A percentile compares a stretch with the other conserved stretches of the same genome.
Conservation (phyloP, 129 eudicot genomes). For the Erigeron canadensis region DNA sequence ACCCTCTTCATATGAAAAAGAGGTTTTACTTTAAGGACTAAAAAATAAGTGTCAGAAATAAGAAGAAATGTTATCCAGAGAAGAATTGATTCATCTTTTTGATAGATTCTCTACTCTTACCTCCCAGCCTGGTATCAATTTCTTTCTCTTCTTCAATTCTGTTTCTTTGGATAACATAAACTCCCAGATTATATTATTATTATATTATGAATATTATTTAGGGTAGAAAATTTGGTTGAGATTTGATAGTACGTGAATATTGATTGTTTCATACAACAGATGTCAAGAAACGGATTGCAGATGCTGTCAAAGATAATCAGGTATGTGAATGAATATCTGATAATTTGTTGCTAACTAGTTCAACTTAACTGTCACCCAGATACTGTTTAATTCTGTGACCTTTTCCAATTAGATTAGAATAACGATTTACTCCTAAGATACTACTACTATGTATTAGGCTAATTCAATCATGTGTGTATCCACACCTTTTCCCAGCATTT, state of each 20-base stretch:
- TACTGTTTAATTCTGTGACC: too few species aligned
- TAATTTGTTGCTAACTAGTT: not conserved
- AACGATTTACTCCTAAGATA: too few species aligned
- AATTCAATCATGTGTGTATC: too few species aligned
- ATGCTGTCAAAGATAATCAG: slow-evolving; percentile 81
- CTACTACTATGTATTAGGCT: too few species aligned
- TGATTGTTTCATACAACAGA: slow-evolving; percentile 51
- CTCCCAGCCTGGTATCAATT: slow-evolving; percentile 58
- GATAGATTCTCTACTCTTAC: slow-evolving; percentile 64
- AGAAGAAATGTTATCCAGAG: slow-evolving; percentile 62
- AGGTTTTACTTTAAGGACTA: not conserved
- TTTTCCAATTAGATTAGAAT: too few species aligned
- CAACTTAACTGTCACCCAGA: too few species aligned
- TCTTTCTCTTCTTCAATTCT: not conserved
- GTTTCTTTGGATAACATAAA: not conserved
- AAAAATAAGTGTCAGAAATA: not conserved
- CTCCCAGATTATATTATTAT: not conserved
- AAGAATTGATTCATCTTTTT: slow-evolving; percentile 68
- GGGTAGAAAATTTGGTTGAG: not conserved
- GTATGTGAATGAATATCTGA: slow-evolving; percentile 27
- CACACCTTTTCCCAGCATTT: too few species aligned
- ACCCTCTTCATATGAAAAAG: not conserved
- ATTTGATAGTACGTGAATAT: not conserved
- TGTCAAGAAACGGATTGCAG: slow-evolving; percentile 85
- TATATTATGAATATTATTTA: not conserved